Conservation (phyloP, 805 yeast species). For the Ogataea kodamae region DNA sequence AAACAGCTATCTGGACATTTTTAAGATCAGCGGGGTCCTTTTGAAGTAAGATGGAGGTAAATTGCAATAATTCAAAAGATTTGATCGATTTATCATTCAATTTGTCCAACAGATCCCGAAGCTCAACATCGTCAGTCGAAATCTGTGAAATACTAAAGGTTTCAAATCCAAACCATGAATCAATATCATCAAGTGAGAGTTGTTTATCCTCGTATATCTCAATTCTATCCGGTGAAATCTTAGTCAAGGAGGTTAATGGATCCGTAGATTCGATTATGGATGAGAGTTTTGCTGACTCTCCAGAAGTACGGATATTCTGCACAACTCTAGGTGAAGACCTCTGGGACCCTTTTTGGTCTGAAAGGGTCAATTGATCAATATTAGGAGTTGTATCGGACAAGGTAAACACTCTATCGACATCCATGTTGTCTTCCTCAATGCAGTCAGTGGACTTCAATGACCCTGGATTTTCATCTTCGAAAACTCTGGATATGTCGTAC, state of each 20-base stretch:
- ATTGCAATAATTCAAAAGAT: constrained; percentile 12
- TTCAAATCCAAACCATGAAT: constrained; percentile 23
- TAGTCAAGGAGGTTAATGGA: constrained; percentile 24
- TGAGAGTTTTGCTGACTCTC: no score
- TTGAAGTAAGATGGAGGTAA: constrained; percentile 12
- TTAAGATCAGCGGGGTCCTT: constrained; percentile 5
- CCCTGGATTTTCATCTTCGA: constrained; percentile 7
- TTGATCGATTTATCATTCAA: constrained; percentile 12
- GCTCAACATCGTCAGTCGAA: not conserved
- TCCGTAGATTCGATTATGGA: constrained; percentile 23
- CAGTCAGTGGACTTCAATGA: not conserved
- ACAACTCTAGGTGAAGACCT: no score
- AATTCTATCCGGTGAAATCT: constrained; percentile 15
- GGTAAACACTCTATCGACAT: constrained; percentile 10
- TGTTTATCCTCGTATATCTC: constrained; percentile 23
- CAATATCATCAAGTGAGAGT: constrained; percentile 11
- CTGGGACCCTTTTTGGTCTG: no score
- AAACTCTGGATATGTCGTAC: constrained; percentile 14
- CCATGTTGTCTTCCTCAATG: constrained; percentile 16
- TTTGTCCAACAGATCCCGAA: constrained; percentile 13
- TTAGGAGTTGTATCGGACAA: constrained; percentile 24
- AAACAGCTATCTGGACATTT: constrained; percentile 11
- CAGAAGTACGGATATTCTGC: no score
- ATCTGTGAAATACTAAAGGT: constrained; percentile 9
- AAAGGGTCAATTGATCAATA: constrained; percentile 16